phyloP scores from a whole-genome alignment of 2,329 filamentous ascomycete genomes.

The Apiospora marii region DNA sequence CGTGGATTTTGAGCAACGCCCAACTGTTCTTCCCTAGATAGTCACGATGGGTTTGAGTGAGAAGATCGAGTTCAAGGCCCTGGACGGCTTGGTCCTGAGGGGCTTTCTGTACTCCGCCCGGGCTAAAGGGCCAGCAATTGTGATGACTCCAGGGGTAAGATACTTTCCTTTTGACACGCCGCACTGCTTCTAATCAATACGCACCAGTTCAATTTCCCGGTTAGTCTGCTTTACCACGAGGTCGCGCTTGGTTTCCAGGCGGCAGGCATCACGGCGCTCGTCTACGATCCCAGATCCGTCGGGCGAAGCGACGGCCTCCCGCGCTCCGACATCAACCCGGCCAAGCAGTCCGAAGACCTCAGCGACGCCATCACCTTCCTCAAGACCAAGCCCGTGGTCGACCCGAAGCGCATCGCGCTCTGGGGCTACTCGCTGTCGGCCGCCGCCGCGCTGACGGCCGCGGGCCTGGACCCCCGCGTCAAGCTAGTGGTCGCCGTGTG shows the following conservation, averaged over 20 bases:
- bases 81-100: slow-evolving; percentile 48
- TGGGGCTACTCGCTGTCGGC: slow-evolving; percentile 44
- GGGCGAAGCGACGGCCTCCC: slow-evolving; percentile 48
- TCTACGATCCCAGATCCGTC: slow-evolving; percentile 46
- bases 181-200: slow-evolving; percentile 35
- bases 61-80: slow-evolving; percentile 49
- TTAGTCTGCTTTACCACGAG: background rate
- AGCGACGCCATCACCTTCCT: slow-evolving; percentile 53
- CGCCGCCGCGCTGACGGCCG: slow-evolving; percentile 37
- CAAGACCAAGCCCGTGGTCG: slow-evolving; percentile 47
- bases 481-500: slow-evolving; percentile 36
- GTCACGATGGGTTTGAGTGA: slow-evolving; percentile 3
- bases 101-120: slow-evolving; percentile 47
- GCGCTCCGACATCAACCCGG: slow-evolving; percentile 47
- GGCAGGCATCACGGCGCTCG: slow-evolving; percentile 44
- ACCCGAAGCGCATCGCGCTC: slow-evolving; percentile 36
- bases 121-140: slow-evolving; percentile 37
- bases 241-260: slow-evolving; percentile 37
- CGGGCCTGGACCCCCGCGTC: slow-evolving; percentile 39
- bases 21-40: too few relatives aligned
- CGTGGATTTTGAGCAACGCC: too few relatives aligned
- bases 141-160: slow-evolving; percentile 23
- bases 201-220: slow-evolving; percentile 34
- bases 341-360: slow-evolving; percentile 42
- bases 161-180: slow-evolving; percentile 31